Conservation (phyloP, 257 asterid species). For the Nicotiana undulata region DNA sequence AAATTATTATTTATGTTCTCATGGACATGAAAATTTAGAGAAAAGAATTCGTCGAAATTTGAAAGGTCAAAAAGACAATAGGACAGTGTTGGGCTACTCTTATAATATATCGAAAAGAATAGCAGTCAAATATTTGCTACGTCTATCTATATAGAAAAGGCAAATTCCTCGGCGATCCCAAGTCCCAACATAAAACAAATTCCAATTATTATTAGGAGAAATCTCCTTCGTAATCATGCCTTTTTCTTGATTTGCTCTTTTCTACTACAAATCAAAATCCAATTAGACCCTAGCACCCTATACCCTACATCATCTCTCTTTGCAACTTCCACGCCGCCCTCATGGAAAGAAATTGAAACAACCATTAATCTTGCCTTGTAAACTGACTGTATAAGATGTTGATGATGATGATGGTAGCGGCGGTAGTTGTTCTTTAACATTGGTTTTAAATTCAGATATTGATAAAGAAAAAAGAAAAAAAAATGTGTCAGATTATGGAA, state of each 20-base stretch:
- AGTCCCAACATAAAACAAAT: neutral
- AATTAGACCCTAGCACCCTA: neutral
- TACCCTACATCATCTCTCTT: neutral
- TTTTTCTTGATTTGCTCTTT: neutral
- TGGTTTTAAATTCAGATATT: neutral
- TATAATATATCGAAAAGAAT: neutral
- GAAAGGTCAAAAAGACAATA: neutral
- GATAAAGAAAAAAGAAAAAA: neutral
- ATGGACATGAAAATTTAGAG: neutral
- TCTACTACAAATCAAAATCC: neutral
- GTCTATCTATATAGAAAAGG: neutral
- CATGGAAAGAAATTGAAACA: neutral
- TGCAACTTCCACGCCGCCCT: constrained; percentile 8
- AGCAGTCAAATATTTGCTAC: neutral
- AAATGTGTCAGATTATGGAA: constrained; percentile 31
- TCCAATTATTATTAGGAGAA: neutral
- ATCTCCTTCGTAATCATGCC: neutral
- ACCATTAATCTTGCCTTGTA: neutral
- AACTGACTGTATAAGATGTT: neutral
- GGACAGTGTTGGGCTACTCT: neutral
- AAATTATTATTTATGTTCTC: too few species aligned
- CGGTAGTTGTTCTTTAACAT: neutral
- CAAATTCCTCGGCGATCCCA: neutral
- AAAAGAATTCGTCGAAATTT: neutral
- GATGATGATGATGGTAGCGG: neutral